Percentiles rank a stretch among this genome's conserved stretches.
These are phyloP conservation scores for Monosporascus sp. DNA, from an alignment of 2,329 filamentous ascomycete species.

Conservation along the genomic window DNA sequence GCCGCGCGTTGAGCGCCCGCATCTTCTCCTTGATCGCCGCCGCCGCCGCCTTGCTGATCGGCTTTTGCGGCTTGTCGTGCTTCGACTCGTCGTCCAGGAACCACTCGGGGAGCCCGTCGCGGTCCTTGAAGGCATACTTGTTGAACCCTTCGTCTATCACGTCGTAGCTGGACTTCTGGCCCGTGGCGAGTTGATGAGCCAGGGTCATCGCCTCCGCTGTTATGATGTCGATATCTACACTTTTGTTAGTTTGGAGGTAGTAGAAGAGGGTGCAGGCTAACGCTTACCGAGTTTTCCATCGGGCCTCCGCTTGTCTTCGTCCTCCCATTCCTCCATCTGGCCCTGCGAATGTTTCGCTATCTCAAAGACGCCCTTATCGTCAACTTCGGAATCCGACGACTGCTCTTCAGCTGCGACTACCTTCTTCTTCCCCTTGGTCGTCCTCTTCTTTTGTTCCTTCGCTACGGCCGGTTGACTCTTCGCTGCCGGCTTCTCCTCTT, in stretches of 20 bases:
- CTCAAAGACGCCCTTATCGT: conserved; percentile 52
- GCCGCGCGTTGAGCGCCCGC: conserved; percentile 86
- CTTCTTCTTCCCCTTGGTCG: conserved; percentile 14
- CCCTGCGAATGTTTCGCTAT: conserved; percentile 46
- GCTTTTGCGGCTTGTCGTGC: conserved; percentile 79
- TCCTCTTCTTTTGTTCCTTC: conserved; percentile 21
- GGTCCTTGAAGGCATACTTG: conserved; percentile 84
- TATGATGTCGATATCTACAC: conserved; percentile 87
- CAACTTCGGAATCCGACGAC: conserved; percentile 28
- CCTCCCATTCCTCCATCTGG: conserved; percentile 56
- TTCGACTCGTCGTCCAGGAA: conserved; percentile 87
- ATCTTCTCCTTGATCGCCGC: conserved; percentile 91
- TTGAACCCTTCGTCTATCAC: conserved; percentile 90
- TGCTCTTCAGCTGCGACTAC: conserved; percentile 9
- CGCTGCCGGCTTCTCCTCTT: conserved; percentile 18
- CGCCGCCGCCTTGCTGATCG: conserved; percentile 87
- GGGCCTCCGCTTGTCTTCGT: conserved; percentile 55
- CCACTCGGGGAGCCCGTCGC: conserved; percentile 92
- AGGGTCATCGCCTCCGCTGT: conserved; percentile 99
- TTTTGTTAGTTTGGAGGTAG: conserved; percentile 12
- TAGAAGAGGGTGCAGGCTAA: background rate
- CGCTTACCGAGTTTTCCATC: conserved; percentile 57
- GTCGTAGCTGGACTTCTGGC: conserved; percentile 73
- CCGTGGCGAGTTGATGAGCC: conserved; percentile 84
- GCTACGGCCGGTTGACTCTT: conserved; percentile 7